Conservation (phyloP, 345 rosid genomes). For the Anacardium occidentale region DNA sequence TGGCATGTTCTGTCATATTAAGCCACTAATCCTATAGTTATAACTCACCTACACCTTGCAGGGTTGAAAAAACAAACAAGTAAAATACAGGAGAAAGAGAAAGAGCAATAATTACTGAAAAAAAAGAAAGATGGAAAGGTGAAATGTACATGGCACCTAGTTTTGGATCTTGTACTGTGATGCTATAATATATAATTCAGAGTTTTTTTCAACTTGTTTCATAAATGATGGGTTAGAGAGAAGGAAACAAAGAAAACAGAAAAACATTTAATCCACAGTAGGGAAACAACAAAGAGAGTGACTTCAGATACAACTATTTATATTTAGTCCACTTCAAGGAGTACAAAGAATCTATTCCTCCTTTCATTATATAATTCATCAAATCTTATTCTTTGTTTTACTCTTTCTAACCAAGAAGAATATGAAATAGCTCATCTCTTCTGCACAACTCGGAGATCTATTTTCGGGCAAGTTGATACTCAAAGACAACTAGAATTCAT, state of each 20-base stretch:
- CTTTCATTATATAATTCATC: slow-evolving; percentile 19
- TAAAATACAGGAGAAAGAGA: neutral
- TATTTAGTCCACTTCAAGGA: slow-evolving; percentile 9
- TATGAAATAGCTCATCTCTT: neutral
- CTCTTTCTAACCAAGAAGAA: slow-evolving; percentile 11
- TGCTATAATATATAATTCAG: neutral
- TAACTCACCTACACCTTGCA: neutral
- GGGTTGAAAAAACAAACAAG: neutral
- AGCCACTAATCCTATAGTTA: neutral
- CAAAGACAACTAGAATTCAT: slow-evolving; percentile 20
- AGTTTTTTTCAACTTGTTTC: neutral
- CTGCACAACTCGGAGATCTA: slow-evolving; percentile 22
- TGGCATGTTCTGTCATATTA: neutral
- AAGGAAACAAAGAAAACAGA: neutral
- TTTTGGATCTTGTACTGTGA: slow-evolving; percentile 27
- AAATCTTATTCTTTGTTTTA: slow-evolving; percentile 9
- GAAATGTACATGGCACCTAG: slow-evolving; percentile 20
- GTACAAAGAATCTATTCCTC: slow-evolving; percentile 25
- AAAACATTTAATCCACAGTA: neutral
- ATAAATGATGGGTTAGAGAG: slow-evolving; percentile 3
- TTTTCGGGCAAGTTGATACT: neutral
- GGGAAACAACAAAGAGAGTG: slow-evolving; percentile 17
- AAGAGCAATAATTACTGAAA: slow-evolving; percentile 13
- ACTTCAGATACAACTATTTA: slow-evolving; percentile 17
- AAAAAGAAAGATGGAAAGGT: slow-evolving; percentile 16